Evolutionary conservation across 495 filamentous ascomycete species (phyloP).

Genomic region (Talaromyces nanjingensis): DNA sequence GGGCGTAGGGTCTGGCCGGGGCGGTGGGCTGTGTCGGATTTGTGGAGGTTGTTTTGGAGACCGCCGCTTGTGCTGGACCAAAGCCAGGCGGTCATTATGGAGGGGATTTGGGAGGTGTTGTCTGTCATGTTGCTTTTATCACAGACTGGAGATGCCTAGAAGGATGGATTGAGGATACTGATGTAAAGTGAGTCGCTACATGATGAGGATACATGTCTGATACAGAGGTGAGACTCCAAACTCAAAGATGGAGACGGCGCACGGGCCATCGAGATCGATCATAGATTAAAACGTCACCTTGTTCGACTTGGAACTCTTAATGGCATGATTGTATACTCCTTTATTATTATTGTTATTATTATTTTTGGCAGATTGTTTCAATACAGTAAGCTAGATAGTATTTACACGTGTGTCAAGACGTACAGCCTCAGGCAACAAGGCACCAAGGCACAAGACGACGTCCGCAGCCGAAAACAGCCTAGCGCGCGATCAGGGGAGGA

Average conservation of each 20-base stretch:
- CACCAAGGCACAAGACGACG: conserved; percentile 1
- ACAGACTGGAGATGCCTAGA: background rate
- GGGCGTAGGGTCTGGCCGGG: conserved; percentile 29
- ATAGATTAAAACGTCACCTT: background rate
- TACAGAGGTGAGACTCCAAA: background rate
- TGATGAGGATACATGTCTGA: background rate
- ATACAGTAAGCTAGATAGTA: too few species aligned
- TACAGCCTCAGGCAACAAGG: conserved; percentile 4
- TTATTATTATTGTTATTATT: background rate
- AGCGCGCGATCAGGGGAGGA: background rate
- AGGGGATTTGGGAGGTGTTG: conserved; percentile 13
- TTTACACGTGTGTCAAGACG: too few species aligned
- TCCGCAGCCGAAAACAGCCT: background rate
- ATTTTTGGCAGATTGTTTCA: too few species aligned
- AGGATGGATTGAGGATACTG: background rate
- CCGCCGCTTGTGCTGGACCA: conserved; percentile 41
- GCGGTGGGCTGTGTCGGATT: conserved; percentile 35
- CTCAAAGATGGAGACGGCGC: background rate
- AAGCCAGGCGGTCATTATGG: conserved; percentile 58
- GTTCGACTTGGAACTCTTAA: too few species aligned
- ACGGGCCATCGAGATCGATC: background rate
- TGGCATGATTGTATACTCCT: background rate
- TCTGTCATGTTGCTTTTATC: background rate
- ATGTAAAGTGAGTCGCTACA: background rate
- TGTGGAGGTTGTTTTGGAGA: conserved; percentile 50